Evolutionary conservation across 208 protist genomes (phyloP).

Genomic region (Acanthamoeba royreba): DNA sequence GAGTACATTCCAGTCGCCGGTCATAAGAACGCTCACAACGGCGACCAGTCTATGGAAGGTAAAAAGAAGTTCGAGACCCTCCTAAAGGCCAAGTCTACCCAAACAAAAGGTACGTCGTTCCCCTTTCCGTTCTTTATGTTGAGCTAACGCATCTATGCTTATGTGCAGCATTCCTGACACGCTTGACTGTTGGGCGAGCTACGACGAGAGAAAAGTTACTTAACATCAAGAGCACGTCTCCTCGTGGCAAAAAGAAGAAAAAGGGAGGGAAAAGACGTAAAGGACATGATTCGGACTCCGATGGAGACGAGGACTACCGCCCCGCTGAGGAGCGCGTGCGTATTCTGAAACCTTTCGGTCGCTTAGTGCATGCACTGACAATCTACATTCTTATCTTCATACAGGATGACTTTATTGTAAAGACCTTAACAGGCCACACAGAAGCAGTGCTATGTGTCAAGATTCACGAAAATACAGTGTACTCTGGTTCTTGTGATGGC

Average conservation of each 20-base stretch:
- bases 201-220: background rate
- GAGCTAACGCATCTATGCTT: background rate
- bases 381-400: background rate
- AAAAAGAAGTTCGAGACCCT: background rate
- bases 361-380: background rate
- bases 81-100: background rate
- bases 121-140: background rate
- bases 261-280: background rate
- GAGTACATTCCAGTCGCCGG: background rate
- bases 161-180: background rate
- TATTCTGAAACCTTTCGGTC: background rate
- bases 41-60: background rate
- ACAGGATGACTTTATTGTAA: background rate
- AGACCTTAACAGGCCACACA: background rate
- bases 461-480: background rate
- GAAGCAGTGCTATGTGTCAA: background rate
- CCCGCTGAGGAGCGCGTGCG: background rate
- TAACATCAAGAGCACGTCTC: background rate
- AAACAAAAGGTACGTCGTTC: background rate
- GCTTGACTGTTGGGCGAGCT: background rate
- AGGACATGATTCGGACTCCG: background rate
- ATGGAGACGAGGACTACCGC: background rate
- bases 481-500: background rate
- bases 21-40: background rate
- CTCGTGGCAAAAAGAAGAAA: background rate